Evolutionary conservation across 208 protist genomes (phyloP).

Genomic region (Trypanosoma avium): DNA sequence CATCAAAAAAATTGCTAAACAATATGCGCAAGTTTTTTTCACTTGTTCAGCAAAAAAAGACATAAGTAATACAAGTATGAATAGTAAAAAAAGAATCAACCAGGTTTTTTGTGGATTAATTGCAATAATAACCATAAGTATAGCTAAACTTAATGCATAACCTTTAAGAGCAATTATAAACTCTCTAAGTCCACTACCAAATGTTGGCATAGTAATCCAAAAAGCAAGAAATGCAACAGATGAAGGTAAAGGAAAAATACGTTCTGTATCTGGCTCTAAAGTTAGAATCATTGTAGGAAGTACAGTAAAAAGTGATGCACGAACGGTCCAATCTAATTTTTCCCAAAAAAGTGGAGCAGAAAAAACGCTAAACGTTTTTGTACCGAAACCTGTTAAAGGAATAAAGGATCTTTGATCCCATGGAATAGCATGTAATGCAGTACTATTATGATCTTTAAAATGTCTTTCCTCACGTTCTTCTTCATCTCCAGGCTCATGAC

Average conservation of each 20-base stretch:
- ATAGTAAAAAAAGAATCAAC: constrained; percentile 72
- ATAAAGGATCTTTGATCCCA: constrained; percentile 83
- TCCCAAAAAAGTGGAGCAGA: constrained; percentile 88
- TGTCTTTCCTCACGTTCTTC: constrained; percentile 76
- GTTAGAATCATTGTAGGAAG: constrained; percentile 87
- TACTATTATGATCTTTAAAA: constrained; percentile 55
- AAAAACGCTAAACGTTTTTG: constrained; percentile 72
- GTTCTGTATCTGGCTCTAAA: constrained; percentile 66
- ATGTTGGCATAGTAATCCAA: constrained; percentile 90
- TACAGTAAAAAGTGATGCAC: constrained; percentile 80
- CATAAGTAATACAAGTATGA: constrained; percentile 72
- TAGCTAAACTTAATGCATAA: constrained; percentile 66
- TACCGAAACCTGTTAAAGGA: constrained; percentile 82
- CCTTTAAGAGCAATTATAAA: constrained; percentile 80
- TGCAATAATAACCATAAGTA: constrained; percentile 67
- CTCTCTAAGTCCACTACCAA: constrained; percentile 79
- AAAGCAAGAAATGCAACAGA: constrained; percentile 84
- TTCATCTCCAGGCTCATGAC: constrained; percentile 43
- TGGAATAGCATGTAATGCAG: constrained; percentile 86
- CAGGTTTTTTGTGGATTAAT: constrained; percentile 52
- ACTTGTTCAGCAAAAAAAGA: constrained; percentile 85
- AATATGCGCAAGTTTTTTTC: constrained; percentile 90
- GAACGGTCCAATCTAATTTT: constrained; percentile 87
- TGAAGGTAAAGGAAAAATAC: constrained; percentile 73
- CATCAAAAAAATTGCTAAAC: constrained; percentile 80